Base-by-base conservation (phyloP, 768 basidiomycete genomes). In the Boletus reticulatus region DNA sequence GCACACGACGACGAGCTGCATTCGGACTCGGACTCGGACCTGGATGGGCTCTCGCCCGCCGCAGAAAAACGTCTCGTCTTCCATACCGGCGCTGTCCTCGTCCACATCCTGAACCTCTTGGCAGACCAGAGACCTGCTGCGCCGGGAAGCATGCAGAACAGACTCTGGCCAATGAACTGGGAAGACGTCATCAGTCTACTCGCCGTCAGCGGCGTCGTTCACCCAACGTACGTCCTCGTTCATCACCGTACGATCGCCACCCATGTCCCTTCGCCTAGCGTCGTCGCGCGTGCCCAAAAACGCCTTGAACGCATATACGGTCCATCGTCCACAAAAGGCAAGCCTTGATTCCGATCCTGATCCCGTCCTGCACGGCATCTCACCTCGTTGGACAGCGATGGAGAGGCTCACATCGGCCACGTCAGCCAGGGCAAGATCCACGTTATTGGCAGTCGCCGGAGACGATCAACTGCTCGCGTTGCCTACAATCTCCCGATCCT, bases 141-240 rank as follows among this genome's bases (percentile, higher is more conserved):
- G 3, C 73, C 81, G 20, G 77, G 80, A 31, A 84, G 83, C 57
- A 78, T 84, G 78, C 87, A 87, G 60, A 82, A 86, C 62, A 80
- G 89, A 12, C 72, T 84, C 9, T 76, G 76, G 47, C 81, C 85
- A 6, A 73, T 89, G 49, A 75, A 75, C 34, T 91, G 89, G 88
- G 76, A 81, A 51, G 74, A 75, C 47, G 80, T 90, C n/a, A 69
- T 90, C 19, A 78, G 80, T 31, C 73, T 81, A 5, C 72, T 83
- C 12, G 75, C 75, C 41, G 72, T 77, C 13, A 72, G 72, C 61
- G 79, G 76, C 8, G 53, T 69, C 16, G 56, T 78, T 29, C 58
- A 70, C 46, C 50, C 59, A 37, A 52, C 51, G 74, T 75, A 55
- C 42, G 64, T 65, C 34, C 13, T 36, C 34, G 6, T 36, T 36